A percentile compares a stretch with the other conserved stretches of the same genome.
Conservation (phyloP, 495 filamentous ascomycete species). For the Podospora sp. region DNA sequence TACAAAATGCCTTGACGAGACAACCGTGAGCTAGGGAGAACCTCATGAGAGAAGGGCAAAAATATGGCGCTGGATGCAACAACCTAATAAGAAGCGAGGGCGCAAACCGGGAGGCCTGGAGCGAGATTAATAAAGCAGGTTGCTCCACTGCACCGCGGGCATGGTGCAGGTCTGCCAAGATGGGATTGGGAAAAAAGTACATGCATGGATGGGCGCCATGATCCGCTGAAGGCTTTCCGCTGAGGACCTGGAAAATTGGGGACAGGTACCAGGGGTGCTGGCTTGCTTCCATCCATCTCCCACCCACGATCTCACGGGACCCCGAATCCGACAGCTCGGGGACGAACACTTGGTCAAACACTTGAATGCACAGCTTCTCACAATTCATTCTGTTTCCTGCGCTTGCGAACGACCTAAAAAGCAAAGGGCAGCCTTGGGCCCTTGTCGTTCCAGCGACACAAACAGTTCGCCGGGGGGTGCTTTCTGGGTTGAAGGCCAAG, state of each 20-base stretch:
- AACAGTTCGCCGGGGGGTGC: not conserved
- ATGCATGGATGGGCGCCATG: not conserved
- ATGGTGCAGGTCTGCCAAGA: constrained; percentile 28
- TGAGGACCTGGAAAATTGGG: constrained; percentile 13
- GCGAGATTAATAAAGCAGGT: constrained; percentile 37
- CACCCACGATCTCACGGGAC: not conserved
- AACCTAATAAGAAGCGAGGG: constrained; percentile 23
- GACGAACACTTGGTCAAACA: not conserved
- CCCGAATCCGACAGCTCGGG: not conserved
- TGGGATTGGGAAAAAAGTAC: constrained; percentile 12
- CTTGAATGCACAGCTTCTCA: not conserved
- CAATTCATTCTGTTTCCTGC: not conserved
- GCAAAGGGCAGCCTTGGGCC: too few relatives aligned
- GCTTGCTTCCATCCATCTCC: not conserved
- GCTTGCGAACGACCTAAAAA: not conserved
- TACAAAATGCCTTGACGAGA: not conserved
- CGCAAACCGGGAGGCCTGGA: constrained; percentile 26
- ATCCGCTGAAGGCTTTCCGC: not conserved
- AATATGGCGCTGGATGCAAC: constrained; percentile 11
- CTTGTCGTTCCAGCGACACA: not conserved
- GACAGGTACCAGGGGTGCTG: constrained; percentile 14
- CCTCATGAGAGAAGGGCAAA: constrained; percentile 5
- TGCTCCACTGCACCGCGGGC: constrained; percentile 19
- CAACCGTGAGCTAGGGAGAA: not conserved
- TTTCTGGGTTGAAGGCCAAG: not conserved